Evolutionary conservation across 352 stramenopile species (phyloP), one percentile per base, ranked within the genome.

Genomic region (Phytophthora sojae): DNA sequence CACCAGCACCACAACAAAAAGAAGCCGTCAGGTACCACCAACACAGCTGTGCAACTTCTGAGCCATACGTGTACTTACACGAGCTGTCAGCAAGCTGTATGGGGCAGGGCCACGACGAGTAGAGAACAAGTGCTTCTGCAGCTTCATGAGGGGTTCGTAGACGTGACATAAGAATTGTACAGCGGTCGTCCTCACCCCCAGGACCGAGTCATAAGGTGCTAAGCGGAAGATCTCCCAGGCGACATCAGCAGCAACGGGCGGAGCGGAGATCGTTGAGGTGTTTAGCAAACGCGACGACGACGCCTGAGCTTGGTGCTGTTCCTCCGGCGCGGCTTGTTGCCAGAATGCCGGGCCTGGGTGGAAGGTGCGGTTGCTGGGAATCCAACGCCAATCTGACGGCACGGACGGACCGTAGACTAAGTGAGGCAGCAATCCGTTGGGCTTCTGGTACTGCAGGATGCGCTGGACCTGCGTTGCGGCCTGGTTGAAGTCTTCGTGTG

Each of bases 141-240:
- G 60, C 53, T 78, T 87, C 55, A 77, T 79, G 2, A 96, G 70
- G 17, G 80, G 82, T 52, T 72, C 63, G 57, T 92, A 96, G 1
- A 88, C 81, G 23, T 82, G 71, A 42, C 89, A 96, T 12, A 96
- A 61, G 55, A 94, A 96, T 35, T 83, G 64, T 25, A 96, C 79
- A 7, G 88, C 89, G 5, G 79, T 79, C 0, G 71, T 77, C n/a
- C 74, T 79, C 4, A 86, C 82, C 11, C 85, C 87, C 50, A 96
- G 73, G 32, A 77, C 75, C 0, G 82, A 91, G 50, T 96, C 89
- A 51, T 91, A 91, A 30, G 89, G 89, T 7, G 88, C 82, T n/a
- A 96, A 67, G 6, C 83, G 82, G 64, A 94, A 96, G 55, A 96
- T 91, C 58, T 94, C 82, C 83, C 86, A 92, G n/a, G 76, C 89